These are phyloP conservation scores for Trichoderma breve DNA, from an alignment of 2,329 filamentous ascomycete genomes.

Conservation along the genomic window DNA sequence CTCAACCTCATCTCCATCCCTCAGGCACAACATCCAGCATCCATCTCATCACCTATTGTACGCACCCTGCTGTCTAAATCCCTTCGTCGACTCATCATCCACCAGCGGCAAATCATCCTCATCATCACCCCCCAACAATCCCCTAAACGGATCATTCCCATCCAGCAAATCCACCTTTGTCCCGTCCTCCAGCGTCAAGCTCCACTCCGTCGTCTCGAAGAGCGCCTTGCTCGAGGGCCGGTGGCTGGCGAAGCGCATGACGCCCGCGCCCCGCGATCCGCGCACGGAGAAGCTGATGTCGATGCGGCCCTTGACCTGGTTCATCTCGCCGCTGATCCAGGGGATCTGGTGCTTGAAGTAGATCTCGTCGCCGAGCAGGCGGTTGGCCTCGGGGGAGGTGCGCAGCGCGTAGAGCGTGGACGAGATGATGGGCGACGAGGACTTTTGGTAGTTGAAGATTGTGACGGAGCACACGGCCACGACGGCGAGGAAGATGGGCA, in stretches of 20 bases:
- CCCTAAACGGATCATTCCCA: conserved; percentile 66
- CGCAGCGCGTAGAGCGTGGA: conserved; percentile 90
- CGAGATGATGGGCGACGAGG: conserved; percentile 79
- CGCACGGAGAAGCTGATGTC: conserved; percentile 84
- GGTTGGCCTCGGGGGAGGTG: conserved; percentile 71
- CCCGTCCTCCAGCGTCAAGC: conserved; percentile 58
- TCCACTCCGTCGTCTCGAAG: conserved; percentile 93
- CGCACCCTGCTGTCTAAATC: conserved; percentile 50
- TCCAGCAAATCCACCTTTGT: conserved; percentile 69
- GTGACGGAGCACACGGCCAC: conserved; percentile 71
- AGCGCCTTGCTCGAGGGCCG: conserved; percentile 58
- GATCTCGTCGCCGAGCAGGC: conserved; percentile 80
- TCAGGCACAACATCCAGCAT: not conserved
- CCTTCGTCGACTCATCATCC: conserved; percentile 40
- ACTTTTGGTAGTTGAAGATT: conserved; percentile 99
- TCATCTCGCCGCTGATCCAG: conserved; percentile 84
- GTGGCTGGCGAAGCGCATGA: conserved; percentile 78
- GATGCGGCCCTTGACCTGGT: conserved; percentile 88
- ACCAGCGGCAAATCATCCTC: conserved; percentile 34
- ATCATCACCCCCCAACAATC: conserved; percentile 42
- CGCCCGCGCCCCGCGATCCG: conserved; percentile 67
- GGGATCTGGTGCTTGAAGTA: conserved; percentile 77
- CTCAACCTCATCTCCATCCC: not conserved
- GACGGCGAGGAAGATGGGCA: conserved; percentile 76
- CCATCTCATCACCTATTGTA: conserved; percentile 33